Evolutionary conservation across 2,329 filamentous ascomycete genomes (phyloP).

Genomic region (Penicillium rolfsii): DNA sequence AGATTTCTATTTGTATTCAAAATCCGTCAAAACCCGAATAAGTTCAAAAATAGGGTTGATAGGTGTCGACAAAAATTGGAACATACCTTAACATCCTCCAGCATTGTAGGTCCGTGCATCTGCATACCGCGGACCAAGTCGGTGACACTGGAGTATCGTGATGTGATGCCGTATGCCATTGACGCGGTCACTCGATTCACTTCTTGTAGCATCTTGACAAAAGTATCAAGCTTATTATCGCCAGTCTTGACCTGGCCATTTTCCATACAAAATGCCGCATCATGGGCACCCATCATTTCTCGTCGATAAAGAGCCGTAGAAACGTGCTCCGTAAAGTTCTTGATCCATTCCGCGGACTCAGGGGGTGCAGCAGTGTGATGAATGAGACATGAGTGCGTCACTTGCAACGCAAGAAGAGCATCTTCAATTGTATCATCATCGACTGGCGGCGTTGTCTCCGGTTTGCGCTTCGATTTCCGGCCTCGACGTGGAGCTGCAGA

Average conservation of each 20-base stretch:
- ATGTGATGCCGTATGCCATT: slow-evolving; percentile 70
- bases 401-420: slow-evolving; percentile 69
- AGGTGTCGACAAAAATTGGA: neutral
- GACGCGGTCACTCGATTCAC: slow-evolving; percentile 71
- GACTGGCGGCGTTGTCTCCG: slow-evolving; percentile 55
- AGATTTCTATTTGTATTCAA: slow-evolving; percentile 43
- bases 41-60: neutral
- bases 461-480: slow-evolving; percentile 45
- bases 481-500: slow-evolving; percentile 22
- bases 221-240: slow-evolving; percentile 67
- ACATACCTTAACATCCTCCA: slow-evolving; percentile 62
- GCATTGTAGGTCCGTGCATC: slow-evolving; percentile 59
- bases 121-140: slow-evolving; percentile 64
- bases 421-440: slow-evolving; percentile 72
- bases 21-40: neutral
- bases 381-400: slow-evolving; percentile 67
- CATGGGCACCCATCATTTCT: slow-evolving; percentile 52
- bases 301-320: slow-evolving; percentile 72
- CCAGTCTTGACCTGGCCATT: slow-evolving; percentile 74
- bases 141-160: slow-evolving; percentile 62
- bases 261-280: slow-evolving; percentile 74
- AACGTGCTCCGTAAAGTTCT: slow-evolving; percentile 75
- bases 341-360: slow-evolving; percentile 74
- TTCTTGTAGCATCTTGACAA: slow-evolving; percentile 75
- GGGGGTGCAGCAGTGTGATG: slow-evolving; percentile 66